Evolutionary conservation across 305 asterid genomes (phyloP).

Genomic region (Rubia balearica): DNA sequence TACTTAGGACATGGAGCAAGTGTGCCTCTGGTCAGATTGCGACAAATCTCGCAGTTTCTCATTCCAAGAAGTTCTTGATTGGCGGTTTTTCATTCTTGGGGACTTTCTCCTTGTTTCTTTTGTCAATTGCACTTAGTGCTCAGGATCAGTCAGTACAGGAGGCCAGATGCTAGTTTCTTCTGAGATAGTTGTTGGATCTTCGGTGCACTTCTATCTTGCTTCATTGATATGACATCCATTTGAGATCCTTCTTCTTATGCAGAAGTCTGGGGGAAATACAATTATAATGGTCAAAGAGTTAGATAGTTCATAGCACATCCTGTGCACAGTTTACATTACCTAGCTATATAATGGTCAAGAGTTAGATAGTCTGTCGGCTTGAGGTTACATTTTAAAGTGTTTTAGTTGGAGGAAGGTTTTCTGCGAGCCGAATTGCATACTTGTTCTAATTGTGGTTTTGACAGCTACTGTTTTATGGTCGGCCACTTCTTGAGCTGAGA

Average conservation of each 20-base stretch:
- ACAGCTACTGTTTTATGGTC: constrained; percentile 23
- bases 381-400: constrained; percentile 26
- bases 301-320: constrained; percentile 20
- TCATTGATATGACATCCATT: constrained; percentile 31
- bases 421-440: constrained; percentile 9
- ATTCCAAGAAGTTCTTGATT: constrained; percentile 77
- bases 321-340: neutral
- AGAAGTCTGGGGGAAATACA: constrained; percentile 29
- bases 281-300: constrained; percentile 14
- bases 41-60: constrained; percentile 46
- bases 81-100: constrained; percentile 68
- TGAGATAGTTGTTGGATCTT: constrained; percentile 42
- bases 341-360: constrained; percentile 7
- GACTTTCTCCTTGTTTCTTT: constrained; percentile 81
- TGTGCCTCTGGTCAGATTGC: constrained; percentile 55
- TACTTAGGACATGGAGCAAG: constrained; percentile 87
- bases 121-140: constrained; percentile 80
- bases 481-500: constrained; percentile 26
- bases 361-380: constrained; percentile 29
- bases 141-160: constrained; percentile 42
- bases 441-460: constrained; percentile 15
- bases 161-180: constrained; percentile 42
- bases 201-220: constrained; percentile 40
- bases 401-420: constrained; percentile 27
- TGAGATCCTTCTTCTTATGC: constrained; percentile 27